A percentile compares a stretch with the other conserved stretches of the same genome.
These are phyloP conservation scores for Populus deltoides DNA, from an alignment of 345 rosid genomes.

Conservation along the genomic window DNA sequence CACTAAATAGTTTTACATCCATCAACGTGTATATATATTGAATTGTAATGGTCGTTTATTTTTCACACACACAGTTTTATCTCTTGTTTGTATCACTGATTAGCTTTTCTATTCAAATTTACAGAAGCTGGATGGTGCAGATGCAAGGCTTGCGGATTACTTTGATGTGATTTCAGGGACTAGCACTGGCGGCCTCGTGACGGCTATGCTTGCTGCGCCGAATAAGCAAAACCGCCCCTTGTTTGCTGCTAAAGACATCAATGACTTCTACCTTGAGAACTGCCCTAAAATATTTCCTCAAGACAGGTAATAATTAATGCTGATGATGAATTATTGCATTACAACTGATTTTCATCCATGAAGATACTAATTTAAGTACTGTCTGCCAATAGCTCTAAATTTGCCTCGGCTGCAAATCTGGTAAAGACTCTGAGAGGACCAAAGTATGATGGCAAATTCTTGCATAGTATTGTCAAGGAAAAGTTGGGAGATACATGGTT, in stretches of 20 bases:
- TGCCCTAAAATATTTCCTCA: constrained; percentile 18
- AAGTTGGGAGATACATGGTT: too few relatives aligned
- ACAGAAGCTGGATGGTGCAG: constrained; percentile 66
- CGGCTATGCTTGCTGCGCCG: constrained; percentile 64
- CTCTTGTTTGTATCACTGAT: not conserved
- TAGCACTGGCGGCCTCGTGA: constrained; percentile 12
- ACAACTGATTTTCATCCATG: too few relatives aligned
- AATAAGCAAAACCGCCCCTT: constrained; percentile 4
- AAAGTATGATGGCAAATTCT: constrained; percentile 38
- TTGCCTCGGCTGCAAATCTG: constrained; percentile 33
- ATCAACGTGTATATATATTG: too few relatives aligned
- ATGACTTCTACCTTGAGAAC: constrained; percentile 7
- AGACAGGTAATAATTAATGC: not conserved
- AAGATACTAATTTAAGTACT: not conserved
- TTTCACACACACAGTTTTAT: not conserved
- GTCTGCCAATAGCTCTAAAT: not conserved
- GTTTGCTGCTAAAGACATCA: constrained; percentile 18
- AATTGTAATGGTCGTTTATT: too few relatives aligned
- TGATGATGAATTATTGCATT: too few relatives aligned
- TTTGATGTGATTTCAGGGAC: too few relatives aligned
- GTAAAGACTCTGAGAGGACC: constrained; percentile 56
- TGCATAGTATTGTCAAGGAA: too few relatives aligned
- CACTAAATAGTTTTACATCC: too few relatives aligned
- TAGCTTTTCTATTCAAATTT: not conserved
- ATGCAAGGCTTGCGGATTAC: constrained; percentile 33